Base-by-base conservation (phyloP, 768 basidiomycete species). In the Hericium alpestre region DNA sequence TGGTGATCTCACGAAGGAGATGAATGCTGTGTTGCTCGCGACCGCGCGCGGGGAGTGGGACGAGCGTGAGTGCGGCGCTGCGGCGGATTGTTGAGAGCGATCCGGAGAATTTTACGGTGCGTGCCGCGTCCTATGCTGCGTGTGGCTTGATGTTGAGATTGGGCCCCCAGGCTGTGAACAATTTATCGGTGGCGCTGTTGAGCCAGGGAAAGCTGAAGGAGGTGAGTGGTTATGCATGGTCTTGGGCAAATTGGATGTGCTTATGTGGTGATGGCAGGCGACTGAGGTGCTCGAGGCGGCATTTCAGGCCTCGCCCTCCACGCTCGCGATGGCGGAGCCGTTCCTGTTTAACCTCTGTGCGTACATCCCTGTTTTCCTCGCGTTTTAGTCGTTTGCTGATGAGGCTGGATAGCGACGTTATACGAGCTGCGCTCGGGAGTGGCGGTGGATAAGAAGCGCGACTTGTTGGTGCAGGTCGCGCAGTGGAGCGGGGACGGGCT, bases 401-500 rank as follows among this genome's bases (percentile, higher is more conserved):
- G 32, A 32, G 9, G 32, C 9, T 32, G 6, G 6, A 7, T 58
- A 90, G 90, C 90, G 1, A 92, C 90, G 1, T 69, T 93, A 25
- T 92, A 92, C 63, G 90, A 93, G 65, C 78, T 93, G 50, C 83
- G 83, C 25, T 87, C 89, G 2, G 75, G 81, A 1, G 79, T 80
- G 1, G 84, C 86, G 2, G 75, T 81, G 55, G 84, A 87, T 58
- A 90, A 86, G 69, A 93, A 92, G 68, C 80, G 82, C 46, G 79
- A 81, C 22, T 72, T 92, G 37, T 72, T 92, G 27, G 62, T 88
- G 13, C 83, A 90, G 59, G 87, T 89, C 0, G 84, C 88, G 13
- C 86, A 86, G 66, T 91, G 88, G 88, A 87, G 87, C 59, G 90
- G 90, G 3, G 90, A 93, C 68, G 90, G 90, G 0, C 68, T 92